A percentile compares a stretch with the other conserved stretches of the same genome.
Conservation (phyloP, 108 stramenopile species). For the Pseudonitzschia delicatissima region DNA sequence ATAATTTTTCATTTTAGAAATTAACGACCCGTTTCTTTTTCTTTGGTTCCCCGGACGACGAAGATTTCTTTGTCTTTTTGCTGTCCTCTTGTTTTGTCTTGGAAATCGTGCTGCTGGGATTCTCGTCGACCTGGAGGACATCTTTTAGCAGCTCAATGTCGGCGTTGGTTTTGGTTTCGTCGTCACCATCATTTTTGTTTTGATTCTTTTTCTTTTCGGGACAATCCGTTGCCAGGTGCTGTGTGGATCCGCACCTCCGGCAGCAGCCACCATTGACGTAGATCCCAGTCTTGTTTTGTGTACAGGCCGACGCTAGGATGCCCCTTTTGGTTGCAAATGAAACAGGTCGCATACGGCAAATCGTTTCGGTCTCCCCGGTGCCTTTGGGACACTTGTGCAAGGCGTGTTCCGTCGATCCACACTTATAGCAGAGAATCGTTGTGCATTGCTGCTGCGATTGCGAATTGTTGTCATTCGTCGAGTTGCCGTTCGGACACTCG, state of each 20-base stretch:
- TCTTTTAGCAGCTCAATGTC: not conserved
- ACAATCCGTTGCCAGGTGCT: slow-evolving; percentile 58
- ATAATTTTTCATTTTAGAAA: too few species aligned
- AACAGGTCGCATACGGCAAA: slow-evolving; percentile 77
- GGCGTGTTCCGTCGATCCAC: slow-evolving; percentile 72
- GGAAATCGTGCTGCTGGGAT: not conserved
- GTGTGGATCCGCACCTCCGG: slow-evolving; percentile 58
- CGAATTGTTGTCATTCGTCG: not conserved
- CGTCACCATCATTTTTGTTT: not conserved
- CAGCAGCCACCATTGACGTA: slow-evolving; percentile 77
- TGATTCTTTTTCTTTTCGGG: slow-evolving; percentile 44
- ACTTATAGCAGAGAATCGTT: slow-evolving; percentile 69
- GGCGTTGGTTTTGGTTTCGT: not conserved
- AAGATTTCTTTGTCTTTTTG: not conserved
- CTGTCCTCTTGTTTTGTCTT: not conserved
- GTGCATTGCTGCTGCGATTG: not conserved
- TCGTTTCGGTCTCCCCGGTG: slow-evolving; percentile 24
- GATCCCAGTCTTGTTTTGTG: slow-evolving; percentile 59
- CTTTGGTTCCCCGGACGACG: not conserved
- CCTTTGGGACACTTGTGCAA: slow-evolving; percentile 58
- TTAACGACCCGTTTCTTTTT: slow-evolving; percentile 9
- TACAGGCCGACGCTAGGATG: slow-evolving; percentile 66
- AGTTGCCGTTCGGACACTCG: slow-evolving; percentile 43
- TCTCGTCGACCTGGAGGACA: not conserved
- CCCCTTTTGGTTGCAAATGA: slow-evolving; percentile 67